Percentiles rank a stretch among this genome's conserved stretches.
Conservation (phyloP, 495 filamentous ascomycete species). For the Hypoxylon lenormandii region DNA sequence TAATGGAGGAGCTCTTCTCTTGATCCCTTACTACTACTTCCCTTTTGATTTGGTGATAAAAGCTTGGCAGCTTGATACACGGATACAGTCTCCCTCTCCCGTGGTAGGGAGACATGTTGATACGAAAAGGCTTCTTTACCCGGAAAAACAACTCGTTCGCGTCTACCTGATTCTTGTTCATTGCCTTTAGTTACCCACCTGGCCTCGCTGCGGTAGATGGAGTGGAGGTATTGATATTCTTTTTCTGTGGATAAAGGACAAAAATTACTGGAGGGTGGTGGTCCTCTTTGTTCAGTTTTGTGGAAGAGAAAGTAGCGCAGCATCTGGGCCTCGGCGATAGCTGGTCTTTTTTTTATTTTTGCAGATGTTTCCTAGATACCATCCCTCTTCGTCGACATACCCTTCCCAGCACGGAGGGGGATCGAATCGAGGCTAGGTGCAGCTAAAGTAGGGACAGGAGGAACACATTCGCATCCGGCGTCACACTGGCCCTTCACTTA, state of each 20-base stretch:
- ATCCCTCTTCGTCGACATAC: conserved; percentile 19
- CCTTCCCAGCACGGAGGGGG: conserved; percentile 8
- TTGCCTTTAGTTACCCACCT: conserved; percentile 44
- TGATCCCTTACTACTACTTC: conserved; percentile 28
- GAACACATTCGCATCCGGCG: conserved; percentile 49
- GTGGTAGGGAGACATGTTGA: conserved; percentile 43
- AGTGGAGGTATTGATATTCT: conserved; percentile 43
- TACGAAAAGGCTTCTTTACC: conserved; percentile 46
- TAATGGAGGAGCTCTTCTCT: conserved; percentile 31
- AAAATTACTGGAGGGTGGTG: conserved; percentile 30
- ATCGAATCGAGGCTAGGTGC: conserved; percentile 34
- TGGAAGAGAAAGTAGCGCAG: conserved; percentile 25
- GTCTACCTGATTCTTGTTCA: conserved; percentile 48
- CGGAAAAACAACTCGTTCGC: conserved; percentile 43
- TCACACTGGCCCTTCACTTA: conserved; percentile 47
- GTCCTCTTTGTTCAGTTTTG: conserved; percentile 32
- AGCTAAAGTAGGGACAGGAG: conserved; percentile 40
- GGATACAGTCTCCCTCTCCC: conserved; percentile 35
- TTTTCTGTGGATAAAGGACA: conserved; percentile 48
- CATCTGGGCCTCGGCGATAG: conserved; percentile 33
- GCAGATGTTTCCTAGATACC: conserved; percentile 34
- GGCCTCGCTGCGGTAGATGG: conserved; percentile 47
- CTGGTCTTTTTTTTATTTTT: conserved; percentile 31
- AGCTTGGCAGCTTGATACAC: conserved; percentile 39
- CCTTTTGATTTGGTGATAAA: conserved; percentile 38